Base-by-base conservation (phyloP, 768 basidiomycete species). In the Leccinum variicolor region DNA sequence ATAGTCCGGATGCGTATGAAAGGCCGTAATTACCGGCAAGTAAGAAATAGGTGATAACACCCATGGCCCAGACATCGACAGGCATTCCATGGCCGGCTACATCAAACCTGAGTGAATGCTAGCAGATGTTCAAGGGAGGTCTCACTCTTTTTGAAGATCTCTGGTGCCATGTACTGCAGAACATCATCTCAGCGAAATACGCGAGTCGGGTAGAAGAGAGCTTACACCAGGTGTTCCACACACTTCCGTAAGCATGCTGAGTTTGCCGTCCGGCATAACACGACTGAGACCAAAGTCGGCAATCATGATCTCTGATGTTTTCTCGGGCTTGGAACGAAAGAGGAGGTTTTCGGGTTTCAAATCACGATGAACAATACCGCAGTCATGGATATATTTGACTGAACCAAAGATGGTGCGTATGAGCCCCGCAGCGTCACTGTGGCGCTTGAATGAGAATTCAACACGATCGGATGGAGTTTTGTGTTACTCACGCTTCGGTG, bases 291-390 rank as follows among this genome's bases (percentile, higher is more conserved):
- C 96, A 70, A 99, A 99, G 73, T 99, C 96, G 0, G 96, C 96
- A 57, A 99, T 87, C 87, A 97, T 92, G 66, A 99, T 88, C 67
- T 96, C 94, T 15, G 94, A 88, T 43, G 93, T 91, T 31, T 69
- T 67, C 72, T 98, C 94, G 6, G 83, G 88, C 62, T 83, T 81
- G 15, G 89, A 87, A 56, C 91, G 87, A 86, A 98, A 99, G 31
- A 99, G 80, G 23, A 99, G 83, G 75, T 99, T 99, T 77, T 99
- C 96, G 4, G 96, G 96, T 74, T 99, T 99, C 60, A 99, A 76
- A 69, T 99, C 95, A 64, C 97, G 84, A 68, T 99, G 96, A 13
- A 99, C 96, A 69, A 99, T 94, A 15, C 92, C 94, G 56, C 85
- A 81, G 33, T 84, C 83, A 69, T 99, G 96, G 52, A 99, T 87